Percentiles rank a stretch among this genome's conserved stretches.
These are phyloP conservation scores for Scorias spongiosa DNA, from an alignment of 2,329 filamentous ascomycete species.

Conservation along the genomic window DNA sequence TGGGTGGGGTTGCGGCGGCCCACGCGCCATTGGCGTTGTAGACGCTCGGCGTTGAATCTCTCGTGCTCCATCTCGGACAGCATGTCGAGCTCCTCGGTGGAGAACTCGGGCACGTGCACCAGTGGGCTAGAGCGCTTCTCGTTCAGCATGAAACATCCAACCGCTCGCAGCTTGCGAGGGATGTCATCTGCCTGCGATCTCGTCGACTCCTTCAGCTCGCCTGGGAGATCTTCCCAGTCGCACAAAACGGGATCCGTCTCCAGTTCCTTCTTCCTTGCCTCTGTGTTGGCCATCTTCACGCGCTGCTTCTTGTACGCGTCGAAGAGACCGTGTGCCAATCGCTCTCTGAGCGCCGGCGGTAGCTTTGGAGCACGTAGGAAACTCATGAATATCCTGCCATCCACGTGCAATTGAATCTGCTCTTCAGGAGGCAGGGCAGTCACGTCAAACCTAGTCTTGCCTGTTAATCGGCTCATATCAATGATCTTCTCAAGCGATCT, in stretches of 20 bases:
- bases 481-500: slow-evolving; percentile 20
- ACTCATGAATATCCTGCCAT: slow-evolving; percentile 20
- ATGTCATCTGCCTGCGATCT: slow-evolving; percentile 22
- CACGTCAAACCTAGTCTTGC: slow-evolving; percentile 19
- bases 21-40: slow-evolving; percentile 22
- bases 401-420: slow-evolving; percentile 21
- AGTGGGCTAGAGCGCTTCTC: slow-evolving; percentile 15
- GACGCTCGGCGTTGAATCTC: slow-evolving; percentile 20
- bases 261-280: slow-evolving; percentile 14
- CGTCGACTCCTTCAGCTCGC: slow-evolving; percentile 20
- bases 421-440: slow-evolving; percentile 20
- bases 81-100: slow-evolving; percentile 16
- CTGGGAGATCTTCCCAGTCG: slow-evolving; percentile 20
- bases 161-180: slow-evolving; percentile 19
- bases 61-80: slow-evolving; percentile 22
- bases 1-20: slow-evolving; percentile 18
- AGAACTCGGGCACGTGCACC: slow-evolving; percentile 16
- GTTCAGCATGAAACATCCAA: slow-evolving; percentile 21
- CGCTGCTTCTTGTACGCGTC: slow-evolving; percentile 19
- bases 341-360: slow-evolving; percentile 18
- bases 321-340: slow-evolving; percentile 19
- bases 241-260: slow-evolving; percentile 17
- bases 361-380: slow-evolving; percentile 19
- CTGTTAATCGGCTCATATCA: slow-evolving; percentile 18
- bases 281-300: slow-evolving; percentile 13